phyloP scores from a whole-genome alignment of 192 early-diverging fungal genomes.

The Backusella parvicylindrica region DNA sequence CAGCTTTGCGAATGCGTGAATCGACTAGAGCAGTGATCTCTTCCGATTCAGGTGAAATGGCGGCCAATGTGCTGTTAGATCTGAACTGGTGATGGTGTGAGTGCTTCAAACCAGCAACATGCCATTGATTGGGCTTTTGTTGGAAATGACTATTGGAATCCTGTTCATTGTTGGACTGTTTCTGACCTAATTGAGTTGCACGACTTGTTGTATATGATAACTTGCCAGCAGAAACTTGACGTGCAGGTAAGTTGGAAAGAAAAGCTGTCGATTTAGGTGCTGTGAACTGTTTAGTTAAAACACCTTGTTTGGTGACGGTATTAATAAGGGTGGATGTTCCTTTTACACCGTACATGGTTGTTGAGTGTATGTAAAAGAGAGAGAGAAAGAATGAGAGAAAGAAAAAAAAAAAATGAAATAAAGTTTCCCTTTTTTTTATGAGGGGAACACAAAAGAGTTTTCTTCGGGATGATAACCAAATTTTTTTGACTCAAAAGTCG shows the following conservation, averaged over 20 bases:
- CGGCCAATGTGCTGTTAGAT: background rate
- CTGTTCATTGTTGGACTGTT: background rate
- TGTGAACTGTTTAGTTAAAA: slow-evolving; percentile 31
- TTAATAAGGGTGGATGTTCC: slow-evolving; percentile 28
- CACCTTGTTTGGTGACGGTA: slow-evolving; percentile 32
- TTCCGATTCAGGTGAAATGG: background rate
- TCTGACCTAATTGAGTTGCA: background rate
- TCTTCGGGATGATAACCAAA: background rate
- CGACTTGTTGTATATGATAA: slow-evolving; percentile 15
- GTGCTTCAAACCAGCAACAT: background rate
- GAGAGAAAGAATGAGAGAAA: background rate
- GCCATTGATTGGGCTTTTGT: background rate
- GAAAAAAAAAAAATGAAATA: background rate
- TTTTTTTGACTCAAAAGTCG: slow-evolving; percentile 4
- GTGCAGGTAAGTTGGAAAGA: slow-evolving; percentile 18
- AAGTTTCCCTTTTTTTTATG: background rate
- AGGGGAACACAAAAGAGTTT: background rate
- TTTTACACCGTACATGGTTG: slow-evolving; percentile 31
- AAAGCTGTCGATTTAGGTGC: slow-evolving; percentile 18
- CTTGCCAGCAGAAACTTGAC: slow-evolving; percentile 27
- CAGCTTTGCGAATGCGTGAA: background rate
- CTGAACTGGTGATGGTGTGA: background rate
- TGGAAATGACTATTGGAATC: slow-evolving; percentile 4
- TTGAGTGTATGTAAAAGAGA: background rate
- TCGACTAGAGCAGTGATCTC: background rate